These are phyloP conservation scores for Colletotrichum melonis DNA, from an alignment of 2,329 filamentous ascomycete species.

Conservation along the genomic window DNA sequence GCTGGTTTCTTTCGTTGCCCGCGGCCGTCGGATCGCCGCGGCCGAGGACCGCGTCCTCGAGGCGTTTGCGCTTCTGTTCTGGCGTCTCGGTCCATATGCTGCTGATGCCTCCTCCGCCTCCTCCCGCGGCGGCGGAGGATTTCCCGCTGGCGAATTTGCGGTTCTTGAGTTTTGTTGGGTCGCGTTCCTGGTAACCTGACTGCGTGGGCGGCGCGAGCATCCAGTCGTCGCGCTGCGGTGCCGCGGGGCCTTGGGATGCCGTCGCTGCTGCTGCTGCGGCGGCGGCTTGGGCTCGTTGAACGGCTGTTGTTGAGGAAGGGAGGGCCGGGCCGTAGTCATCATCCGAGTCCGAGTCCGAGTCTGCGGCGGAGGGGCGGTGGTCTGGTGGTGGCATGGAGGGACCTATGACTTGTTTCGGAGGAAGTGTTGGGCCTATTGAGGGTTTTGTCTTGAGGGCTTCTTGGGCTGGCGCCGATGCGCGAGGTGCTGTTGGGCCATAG, in stretches of 20 bases:
- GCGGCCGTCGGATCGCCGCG: constrained; percentile 55
- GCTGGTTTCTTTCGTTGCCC: constrained; percentile 46
- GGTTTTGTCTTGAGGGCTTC: constrained; percentile 31
- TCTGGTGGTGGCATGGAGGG: constrained; percentile 56
- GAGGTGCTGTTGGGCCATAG: constrained; percentile 41
- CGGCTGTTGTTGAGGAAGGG: constrained; percentile 53
- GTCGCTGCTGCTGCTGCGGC: constrained; percentile 44
- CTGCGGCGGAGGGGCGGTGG: constrained; percentile 44
- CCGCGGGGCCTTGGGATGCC: constrained; percentile 47
- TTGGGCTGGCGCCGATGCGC: constrained; percentile 35
- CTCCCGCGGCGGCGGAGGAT: constrained; percentile 42
- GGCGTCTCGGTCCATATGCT: constrained; percentile 93
- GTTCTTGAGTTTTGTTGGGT: constrained; percentile 85
- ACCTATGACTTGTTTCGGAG: constrained; percentile 49
- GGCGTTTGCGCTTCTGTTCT: constrained; percentile 83
- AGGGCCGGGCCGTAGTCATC: constrained; percentile 71
- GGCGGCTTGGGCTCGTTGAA: constrained; percentile 47
- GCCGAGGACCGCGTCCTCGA: constrained; percentile 86
- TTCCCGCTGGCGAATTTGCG: constrained; percentile 82
- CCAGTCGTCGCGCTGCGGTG: constrained; percentile 83
- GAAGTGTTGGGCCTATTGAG: constrained; percentile 42
- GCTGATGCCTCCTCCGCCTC: constrained; percentile 55
- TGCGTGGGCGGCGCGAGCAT: constrained; percentile 78
- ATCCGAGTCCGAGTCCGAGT: constrained; percentile 48
- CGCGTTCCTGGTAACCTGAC: constrained; percentile 69